Conservation (phyloP, 805 yeast species). For the Kluyveromyces wickerhamii region DNA sequence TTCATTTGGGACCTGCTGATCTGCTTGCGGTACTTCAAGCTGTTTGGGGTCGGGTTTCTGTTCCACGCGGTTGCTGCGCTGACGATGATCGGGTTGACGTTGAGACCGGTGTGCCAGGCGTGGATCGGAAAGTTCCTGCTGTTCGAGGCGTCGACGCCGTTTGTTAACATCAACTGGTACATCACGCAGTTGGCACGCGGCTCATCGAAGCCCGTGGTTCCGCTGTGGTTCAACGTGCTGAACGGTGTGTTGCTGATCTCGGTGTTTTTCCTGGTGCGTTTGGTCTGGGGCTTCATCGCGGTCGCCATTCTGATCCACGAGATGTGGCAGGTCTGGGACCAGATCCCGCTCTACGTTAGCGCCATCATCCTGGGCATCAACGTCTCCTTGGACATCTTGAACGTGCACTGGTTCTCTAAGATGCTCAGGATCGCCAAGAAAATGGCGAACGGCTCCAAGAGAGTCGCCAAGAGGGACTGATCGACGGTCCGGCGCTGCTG, state of each 20-base stretch:
- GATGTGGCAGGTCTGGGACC: slow-evolving; percentile 37
- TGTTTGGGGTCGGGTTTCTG: slow-evolving; percentile 77
- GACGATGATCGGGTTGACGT: slow-evolving; percentile 56
- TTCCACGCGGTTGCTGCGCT: slow-evolving; percentile 80
- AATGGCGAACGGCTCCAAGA: slow-evolving; percentile 29
- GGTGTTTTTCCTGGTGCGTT: slow-evolving; percentile 70
- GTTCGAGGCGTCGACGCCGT: slow-evolving; percentile 89
- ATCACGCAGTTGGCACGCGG: slow-evolving; percentile 69
- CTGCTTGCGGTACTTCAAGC: slow-evolving; percentile 51
- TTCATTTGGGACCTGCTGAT: slow-evolving; percentile 83
- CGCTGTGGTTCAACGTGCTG: slow-evolving; percentile 42
- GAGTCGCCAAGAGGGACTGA: slow-evolving; percentile 10
- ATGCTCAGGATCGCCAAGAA: slow-evolving; percentile 72
- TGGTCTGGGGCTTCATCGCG: slow-evolving; percentile 81
- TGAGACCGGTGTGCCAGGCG: slow-evolving; percentile 69
- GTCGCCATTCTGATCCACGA: slow-evolving; percentile 44
- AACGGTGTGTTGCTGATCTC: slow-evolving; percentile 68
- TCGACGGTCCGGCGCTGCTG: too few species aligned
- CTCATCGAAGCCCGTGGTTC: slow-evolving; percentile 34
- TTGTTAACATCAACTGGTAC: slow-evolving; percentile 92
- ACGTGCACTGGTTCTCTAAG: slow-evolving; percentile 79
- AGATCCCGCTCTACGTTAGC: slow-evolving; percentile 42
- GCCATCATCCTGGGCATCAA: slow-evolving; percentile 48
- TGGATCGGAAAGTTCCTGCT: slow-evolving; percentile 76
- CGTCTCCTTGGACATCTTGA: slow-evolving; percentile 54